Conservation (phyloP, 2,329 filamentous ascomycete species). For the Sporothrix pseudoabietina region DNA sequence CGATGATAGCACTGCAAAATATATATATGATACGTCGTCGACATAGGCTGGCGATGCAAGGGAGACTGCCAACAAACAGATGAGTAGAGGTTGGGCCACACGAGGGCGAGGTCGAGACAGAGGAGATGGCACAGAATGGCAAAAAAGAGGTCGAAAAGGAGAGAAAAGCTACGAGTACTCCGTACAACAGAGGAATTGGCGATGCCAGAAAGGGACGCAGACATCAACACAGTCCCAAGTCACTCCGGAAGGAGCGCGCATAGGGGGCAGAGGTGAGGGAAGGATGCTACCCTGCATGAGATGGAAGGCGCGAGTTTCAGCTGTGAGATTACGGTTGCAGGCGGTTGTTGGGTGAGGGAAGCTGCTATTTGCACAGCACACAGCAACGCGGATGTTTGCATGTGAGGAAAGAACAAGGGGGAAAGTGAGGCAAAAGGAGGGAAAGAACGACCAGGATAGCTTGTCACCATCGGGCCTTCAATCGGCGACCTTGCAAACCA, state of each 20-base stretch:
- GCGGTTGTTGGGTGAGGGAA: not conserved
- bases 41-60: conserved; percentile 12
- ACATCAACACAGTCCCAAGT: not conserved
- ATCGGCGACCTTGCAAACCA: not conserved
- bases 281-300: conserved; percentile 10
- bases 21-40: conserved; percentile 10
- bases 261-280: conserved; percentile 10
- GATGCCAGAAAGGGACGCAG: conserved; percentile 1
- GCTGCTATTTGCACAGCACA: not conserved
- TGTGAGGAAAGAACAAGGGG: not conserved
- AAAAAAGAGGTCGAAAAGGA: not conserved
- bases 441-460: conserved; percentile 8
- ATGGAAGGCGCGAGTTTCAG: not conserved
- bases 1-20: not conserved
- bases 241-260: conserved; percentile 19
- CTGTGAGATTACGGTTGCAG: conserved; percentile 10
- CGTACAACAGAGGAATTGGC: not conserved
- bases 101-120: not conserved
- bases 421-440: not conserved
- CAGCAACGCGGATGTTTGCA: not conserved
- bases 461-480: conserved; percentile 9
- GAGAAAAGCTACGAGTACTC: not conserved
- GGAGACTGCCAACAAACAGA: conserved; percentile 3
- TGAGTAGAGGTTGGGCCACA: not conserved
- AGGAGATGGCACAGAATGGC: not conserved